Base-by-base conservation (phyloP, 352 stramenopile genomes). In the Globisporangium camurandrum region DNA sequence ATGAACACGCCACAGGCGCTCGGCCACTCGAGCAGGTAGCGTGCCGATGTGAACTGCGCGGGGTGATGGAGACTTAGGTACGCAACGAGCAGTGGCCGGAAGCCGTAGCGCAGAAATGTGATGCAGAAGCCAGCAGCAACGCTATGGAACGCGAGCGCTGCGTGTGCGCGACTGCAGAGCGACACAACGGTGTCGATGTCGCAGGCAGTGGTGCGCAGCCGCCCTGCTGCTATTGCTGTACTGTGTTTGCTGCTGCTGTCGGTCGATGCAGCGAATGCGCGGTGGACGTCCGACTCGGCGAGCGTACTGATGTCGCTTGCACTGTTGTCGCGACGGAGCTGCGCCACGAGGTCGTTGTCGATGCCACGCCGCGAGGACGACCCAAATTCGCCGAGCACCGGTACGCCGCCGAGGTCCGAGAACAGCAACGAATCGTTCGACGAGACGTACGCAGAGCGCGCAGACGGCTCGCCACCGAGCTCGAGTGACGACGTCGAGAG, bases 1-100 rank as follows among this genome's bases (percentile, higher is more conserved):
- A 94, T 68, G n/a, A 95, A 61, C 7, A 96, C 72, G 2, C 87
- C 85, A 26, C 94, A 71, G 0, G 71, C 71, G 12, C 69, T 80
- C 2, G 79, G 67, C 56, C 92, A 85, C 20, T 92, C 66, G 17
- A 95, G 40, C 17, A 81, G 45, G 24, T 67, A 55, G 47, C 60
- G 54, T 26, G 37, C 57, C 2, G 64, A 51, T 17, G 57, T 49
- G 40, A 74, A 73, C 24, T 73, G 61, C 34, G 54, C 53, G 5
- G 59, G 37, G 31, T 78, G 69, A 31, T 70, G 57, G 28, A 54
- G 19, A 41, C 59, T 67, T 43, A 84, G 30, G 43, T 66, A 78
- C 49, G 57, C 57, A 19, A 71, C 58, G 10, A 86, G 68, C 30
- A 81, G 39, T n/a, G 68, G 70, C 0, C 63, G 67, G 52, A 71